A percentile compares a stretch with the other conserved stretches of the same genome.
These are phyloP conservation scores for Trichoderma guizhouense DNA, from an alignment of 2,329 filamentous ascomycete species.

Conservation along the genomic window DNA sequence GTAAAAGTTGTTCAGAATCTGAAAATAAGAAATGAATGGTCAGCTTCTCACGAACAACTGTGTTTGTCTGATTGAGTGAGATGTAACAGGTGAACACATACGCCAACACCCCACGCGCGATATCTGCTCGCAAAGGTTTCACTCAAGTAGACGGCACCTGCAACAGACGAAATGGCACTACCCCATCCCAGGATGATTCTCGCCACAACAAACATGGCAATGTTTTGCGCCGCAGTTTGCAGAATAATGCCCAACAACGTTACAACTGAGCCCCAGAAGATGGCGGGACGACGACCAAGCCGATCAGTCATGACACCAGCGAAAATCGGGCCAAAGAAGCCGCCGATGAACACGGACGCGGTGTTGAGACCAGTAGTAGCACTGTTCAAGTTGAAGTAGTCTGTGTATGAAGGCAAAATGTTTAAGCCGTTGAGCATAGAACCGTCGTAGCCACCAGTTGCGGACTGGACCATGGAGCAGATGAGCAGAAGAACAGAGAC, in stretches of 20 bases:
- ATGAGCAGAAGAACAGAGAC: slow-evolving; percentile 41
- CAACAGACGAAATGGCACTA: slow-evolving; percentile 31
- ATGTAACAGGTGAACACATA: not conserved
- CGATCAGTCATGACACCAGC: slow-evolving; percentile 38
- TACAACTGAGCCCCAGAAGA: slow-evolving; percentile 32
- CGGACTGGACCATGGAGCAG: slow-evolving; percentile 44
- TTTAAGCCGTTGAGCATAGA: slow-evolving; percentile 57
- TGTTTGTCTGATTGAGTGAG: not conserved
- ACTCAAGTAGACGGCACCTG: slow-evolving; percentile 47
- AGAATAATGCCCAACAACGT: slow-evolving; percentile 42
- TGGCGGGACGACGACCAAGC: slow-evolving; percentile 26
- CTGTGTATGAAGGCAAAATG: slow-evolving; percentile 53
- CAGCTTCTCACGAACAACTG: not conserved
- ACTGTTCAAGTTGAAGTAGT: slow-evolving; percentile 54
- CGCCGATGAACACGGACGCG: slow-evolving; percentile 53
- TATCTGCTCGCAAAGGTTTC: slow-evolving; percentile 43
- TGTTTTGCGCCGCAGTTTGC: slow-evolving; percentile 29
- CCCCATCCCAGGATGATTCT: slow-evolving; percentile 54
- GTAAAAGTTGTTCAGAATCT: slow-evolving; percentile 30
- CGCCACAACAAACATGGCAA: slow-evolving; percentile 52
- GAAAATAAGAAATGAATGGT: not conserved
- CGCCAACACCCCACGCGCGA: slow-evolving; percentile 22
- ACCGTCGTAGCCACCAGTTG: slow-evolving; percentile 39
- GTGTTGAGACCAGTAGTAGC: slow-evolving; percentile 54
- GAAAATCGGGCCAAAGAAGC: slow-evolving; percentile 42